phyloP scores from a whole-genome alignment of 345 rosid species.

The Citrus australasica region DNA sequence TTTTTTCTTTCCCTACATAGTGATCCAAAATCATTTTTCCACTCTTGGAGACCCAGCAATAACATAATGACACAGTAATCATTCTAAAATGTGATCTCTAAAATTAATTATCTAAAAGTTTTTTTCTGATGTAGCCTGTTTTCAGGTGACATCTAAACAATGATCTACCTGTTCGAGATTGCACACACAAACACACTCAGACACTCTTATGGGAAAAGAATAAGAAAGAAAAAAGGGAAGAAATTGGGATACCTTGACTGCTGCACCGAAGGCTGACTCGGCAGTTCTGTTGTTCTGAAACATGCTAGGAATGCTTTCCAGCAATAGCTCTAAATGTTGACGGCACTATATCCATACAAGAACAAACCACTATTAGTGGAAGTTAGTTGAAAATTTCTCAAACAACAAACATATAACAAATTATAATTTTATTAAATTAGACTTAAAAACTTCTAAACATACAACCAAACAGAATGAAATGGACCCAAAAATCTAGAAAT shows the following conservation, averaged over 20 bases:
- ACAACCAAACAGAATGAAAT: conserved; percentile 5
- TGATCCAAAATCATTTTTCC: not conserved
- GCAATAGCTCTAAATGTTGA: conserved; percentile 85
- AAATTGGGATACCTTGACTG: conserved; percentile 65
- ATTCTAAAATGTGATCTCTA: not conserved
- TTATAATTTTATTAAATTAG: not conserved
- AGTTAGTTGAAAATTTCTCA: conserved; percentile 2
- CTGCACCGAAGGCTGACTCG: conserved; percentile 99
- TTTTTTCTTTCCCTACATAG: not conserved
- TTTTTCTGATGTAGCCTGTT: not conserved
- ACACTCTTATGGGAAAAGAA: not conserved
- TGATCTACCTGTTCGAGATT: not conserved
- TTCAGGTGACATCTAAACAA: not conserved
- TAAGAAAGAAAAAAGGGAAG: not conserved
- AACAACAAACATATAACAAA: not conserved
- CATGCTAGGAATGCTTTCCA: conserved; percentile 95
- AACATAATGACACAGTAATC: not conserved
- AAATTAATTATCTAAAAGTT: not conserved
- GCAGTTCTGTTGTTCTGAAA: conserved; percentile 80
- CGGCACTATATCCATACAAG: conserved; percentile 62
- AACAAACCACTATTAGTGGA: conserved; percentile 6
- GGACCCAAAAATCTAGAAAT: not conserved
- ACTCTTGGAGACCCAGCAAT: not conserved
- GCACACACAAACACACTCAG: not conserved
- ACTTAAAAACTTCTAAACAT: conserved; percentile 2